Evolutionary conservation across 306 rosid genomes (phyloP).

Genomic region (Rubus idaeus): DNA sequence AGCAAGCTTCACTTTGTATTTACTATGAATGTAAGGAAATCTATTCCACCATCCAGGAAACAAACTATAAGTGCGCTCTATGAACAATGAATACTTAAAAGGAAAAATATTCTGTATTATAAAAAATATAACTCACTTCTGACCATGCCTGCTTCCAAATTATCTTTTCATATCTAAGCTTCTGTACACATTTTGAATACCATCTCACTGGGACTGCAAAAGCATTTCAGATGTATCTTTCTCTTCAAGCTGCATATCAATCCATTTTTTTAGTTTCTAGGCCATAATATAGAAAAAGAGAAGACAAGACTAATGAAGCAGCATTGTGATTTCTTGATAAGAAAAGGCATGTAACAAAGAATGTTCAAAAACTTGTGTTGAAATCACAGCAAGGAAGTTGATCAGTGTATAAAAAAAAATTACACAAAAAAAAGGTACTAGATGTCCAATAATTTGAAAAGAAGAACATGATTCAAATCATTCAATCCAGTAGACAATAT

Average conservation of each 20-base stretch:
- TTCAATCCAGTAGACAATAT: not conserved
- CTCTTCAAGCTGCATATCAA: constrained; percentile 28
- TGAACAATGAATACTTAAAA: not conserved
- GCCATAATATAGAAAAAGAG: not conserved
- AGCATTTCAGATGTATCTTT: not conserved
- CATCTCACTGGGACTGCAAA: constrained; percentile 5
- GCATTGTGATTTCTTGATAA: not conserved
- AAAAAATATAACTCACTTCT: not conserved
- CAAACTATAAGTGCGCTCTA: not conserved
- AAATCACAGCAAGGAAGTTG: not conserved
- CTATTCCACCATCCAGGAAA: not conserved
- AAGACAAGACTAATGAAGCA: not conserved
- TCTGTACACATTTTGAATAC: constrained; percentile 14
- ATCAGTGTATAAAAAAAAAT: not conserved
- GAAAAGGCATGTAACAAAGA: not conserved
- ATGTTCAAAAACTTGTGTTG: not conserved
- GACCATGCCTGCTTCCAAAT: not conserved
- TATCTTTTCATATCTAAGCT: constrained; percentile 16
- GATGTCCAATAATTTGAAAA: not conserved
- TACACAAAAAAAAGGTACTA: not conserved
- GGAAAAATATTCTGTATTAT: not conserved
- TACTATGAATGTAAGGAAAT: not conserved
- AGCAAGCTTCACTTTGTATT: not conserved
- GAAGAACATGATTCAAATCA: not conserved
- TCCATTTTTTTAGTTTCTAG: constrained; percentile 9